Percentiles rank a stretch among this genome's conserved stretches.
phyloP scores from a whole-genome alignment of 1,284 basidiomycete species.

The Naganishia albida region DNA sequence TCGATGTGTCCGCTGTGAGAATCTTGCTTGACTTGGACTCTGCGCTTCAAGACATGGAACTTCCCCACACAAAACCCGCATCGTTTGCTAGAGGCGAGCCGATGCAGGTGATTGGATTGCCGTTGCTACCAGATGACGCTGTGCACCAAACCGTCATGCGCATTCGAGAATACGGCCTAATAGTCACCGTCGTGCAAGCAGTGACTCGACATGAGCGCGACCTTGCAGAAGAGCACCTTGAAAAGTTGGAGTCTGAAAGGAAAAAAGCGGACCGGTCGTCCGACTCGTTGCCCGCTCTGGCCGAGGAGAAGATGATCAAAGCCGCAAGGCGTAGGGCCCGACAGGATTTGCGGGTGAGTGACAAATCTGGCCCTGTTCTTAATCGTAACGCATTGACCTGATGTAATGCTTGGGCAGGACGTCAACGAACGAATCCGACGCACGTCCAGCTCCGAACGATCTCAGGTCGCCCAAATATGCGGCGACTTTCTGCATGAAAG shows the following conservation, averaged over 20 bases:
- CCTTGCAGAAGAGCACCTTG: conserved; percentile 20
- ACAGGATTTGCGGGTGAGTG: conserved; percentile 18
- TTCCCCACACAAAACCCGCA: conserved; percentile 1
- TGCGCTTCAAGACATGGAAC: conserved; percentile 16
- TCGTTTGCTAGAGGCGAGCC: not conserved
- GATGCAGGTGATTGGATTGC: conserved; percentile 5
- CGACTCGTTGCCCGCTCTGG: conserved; percentile 9
- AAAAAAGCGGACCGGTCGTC: conserved; percentile 20
- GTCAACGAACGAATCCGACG: conserved; percentile 23
- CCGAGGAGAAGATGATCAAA: conserved; percentile 21
- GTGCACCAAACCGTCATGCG: conserved; percentile 10
- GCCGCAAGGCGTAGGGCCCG: conserved; percentile 23
- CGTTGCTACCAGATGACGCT: conserved; percentile 13
- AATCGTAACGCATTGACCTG: not conserved
- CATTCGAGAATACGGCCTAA: conserved; percentile 17
- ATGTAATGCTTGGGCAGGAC: not conserved
- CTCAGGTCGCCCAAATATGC: conserved; percentile 22
- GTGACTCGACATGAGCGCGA: conserved; percentile 15
- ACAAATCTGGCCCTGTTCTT: not conserved
- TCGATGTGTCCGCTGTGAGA: conserved; percentile 14
- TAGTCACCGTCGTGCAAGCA: conserved; percentile 22
- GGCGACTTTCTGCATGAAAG: conserved; percentile 19
- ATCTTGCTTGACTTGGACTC: conserved; percentile 24
- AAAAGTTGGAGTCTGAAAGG: conserved; percentile 24
- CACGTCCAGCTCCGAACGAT: conserved; percentile 12